A percentile compares a stretch with the other conserved stretches of the same genome.
Conservation (phyloP, 495 filamentous ascomycete genomes). For the Bacidia gigantensis region DNA sequence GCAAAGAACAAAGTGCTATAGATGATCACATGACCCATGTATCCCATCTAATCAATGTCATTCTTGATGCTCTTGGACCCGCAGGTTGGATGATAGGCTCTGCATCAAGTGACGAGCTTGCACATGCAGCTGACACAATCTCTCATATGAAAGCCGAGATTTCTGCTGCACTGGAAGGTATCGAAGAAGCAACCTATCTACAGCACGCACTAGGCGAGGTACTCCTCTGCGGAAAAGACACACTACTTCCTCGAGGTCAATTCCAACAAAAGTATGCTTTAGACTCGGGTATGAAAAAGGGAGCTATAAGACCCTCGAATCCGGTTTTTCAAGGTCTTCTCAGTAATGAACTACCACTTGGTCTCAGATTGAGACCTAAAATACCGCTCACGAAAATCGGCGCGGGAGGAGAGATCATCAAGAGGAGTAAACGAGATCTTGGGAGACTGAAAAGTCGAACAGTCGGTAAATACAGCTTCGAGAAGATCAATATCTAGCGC, state of each 20-base stretch:
- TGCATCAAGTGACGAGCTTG: conserved; percentile 33
- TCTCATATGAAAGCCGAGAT: conserved; percentile 57
- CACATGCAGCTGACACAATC: conserved; percentile 48
- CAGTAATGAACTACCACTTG: conserved; percentile 46
- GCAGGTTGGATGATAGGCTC: conserved; percentile 64
- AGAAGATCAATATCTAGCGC: conserved; percentile 46
- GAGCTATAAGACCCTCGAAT: conserved; percentile 8
- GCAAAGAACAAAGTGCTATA: conserved; percentile 37
- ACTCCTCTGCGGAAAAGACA: conserved; percentile 44
- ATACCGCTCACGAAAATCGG: conserved; percentile 44
- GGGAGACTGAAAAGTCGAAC: conserved; percentile 58
- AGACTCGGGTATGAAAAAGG: conserved; percentile 12
- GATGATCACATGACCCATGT: conserved; percentile 37
- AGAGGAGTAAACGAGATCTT: conserved; percentile 52
- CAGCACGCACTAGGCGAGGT: conserved; percentile 56
- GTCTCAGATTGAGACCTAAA: conserved; percentile 49
- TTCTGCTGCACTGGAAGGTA: conserved; percentile 59
- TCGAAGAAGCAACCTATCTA: conserved; percentile 59
- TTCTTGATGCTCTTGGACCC: conserved; percentile 72
- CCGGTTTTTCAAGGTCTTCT: conserved; percentile 12
- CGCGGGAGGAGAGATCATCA: conserved; percentile 47
- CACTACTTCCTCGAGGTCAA: conserved; percentile 21
- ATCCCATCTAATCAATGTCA: conserved; percentile 54
- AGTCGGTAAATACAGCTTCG: conserved; percentile 62
- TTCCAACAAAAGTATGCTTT: conserved; percentile 14